Percentiles rank a stretch among this genome's conserved stretches.
phyloP scores from a whole-genome alignment of 2,329 filamentous ascomycete genomes.

The Arthroderma sp. region DNA sequence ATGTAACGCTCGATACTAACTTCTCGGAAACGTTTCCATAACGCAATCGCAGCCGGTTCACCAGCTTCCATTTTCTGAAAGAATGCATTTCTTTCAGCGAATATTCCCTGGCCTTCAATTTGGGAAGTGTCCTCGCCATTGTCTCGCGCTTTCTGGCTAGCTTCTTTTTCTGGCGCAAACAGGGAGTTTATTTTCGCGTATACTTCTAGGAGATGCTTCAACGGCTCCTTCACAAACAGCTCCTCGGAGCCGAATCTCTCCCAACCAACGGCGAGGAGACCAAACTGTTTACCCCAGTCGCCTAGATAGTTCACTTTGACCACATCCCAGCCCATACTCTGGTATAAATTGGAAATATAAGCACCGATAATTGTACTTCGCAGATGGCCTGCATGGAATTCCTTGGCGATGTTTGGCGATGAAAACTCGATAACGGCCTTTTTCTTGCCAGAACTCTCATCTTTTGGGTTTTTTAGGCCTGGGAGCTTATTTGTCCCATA shows the following conservation, averaged over 20 bases:
- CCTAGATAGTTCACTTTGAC: conserved; percentile 63
- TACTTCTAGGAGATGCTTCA: conserved; percentile 70
- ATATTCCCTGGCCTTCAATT: conserved; percentile 35
- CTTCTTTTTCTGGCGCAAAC: conserved; percentile 52
- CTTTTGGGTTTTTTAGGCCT: conserved; percentile 49
- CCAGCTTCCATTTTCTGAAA: conserved; percentile 62
- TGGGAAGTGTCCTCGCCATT: conserved; percentile 24
- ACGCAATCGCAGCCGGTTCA: conserved; percentile 47
- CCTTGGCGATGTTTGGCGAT: conserved; percentile 77
- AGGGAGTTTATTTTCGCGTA: conserved; percentile 63
- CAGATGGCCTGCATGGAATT: conserved; percentile 63
- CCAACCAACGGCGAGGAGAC: conserved; percentile 60
- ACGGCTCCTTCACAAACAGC: conserved; percentile 58
- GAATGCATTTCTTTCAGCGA: conserved; percentile 39
- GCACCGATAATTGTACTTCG: conserved; percentile 66
- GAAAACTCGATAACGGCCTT: conserved; percentile 74
- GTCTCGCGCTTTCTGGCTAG: conserved; percentile 47
- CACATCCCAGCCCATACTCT: conserved; percentile 58
- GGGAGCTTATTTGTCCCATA: conserved; percentile 55
- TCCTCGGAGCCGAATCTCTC: conserved; percentile 64
- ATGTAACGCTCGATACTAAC: conserved; percentile 56
- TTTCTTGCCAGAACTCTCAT: conserved; percentile 45
- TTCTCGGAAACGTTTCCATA: conserved; percentile 56
- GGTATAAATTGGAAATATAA: conserved; percentile 58
- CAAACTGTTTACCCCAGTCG: conserved; percentile 53